Percentiles rank a stretch among this genome's conserved stretches.
These are phyloP conservation scores for Lasiodiplodia sp. DNA, from an alignment of 2,329 filamentous ascomycete genomes.

Conservation along the genomic window DNA sequence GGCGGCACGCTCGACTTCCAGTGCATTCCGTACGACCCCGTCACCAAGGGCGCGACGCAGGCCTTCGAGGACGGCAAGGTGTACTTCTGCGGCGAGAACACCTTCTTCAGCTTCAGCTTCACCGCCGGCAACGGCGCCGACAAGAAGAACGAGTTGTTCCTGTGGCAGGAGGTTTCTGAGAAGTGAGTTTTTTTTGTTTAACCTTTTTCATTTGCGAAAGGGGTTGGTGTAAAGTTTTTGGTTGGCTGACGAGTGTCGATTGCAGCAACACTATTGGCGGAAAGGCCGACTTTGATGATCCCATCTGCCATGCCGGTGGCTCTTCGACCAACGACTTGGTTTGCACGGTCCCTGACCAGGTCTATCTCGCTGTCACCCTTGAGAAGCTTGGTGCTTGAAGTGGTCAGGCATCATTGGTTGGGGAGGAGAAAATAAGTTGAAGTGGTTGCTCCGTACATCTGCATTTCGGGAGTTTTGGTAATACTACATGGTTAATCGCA, in stretches of 20 bases:
- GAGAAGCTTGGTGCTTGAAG: conserved; percentile 11
- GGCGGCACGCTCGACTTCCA: conserved; percentile 19
- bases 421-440: too few relatives aligned
- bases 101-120: not conserved
- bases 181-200: not conserved
- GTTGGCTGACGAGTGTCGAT: too few relatives aligned
- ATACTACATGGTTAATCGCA: too few relatives aligned
- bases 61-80: conserved; percentile 13
- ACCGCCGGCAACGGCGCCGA: too few relatives aligned
- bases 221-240: too few relatives aligned
- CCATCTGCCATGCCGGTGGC: conserved; percentile 4
- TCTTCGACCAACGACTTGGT: not conserved
- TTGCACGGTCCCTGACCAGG: conserved; percentile 2
- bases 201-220: too few relatives aligned
- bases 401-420: too few relatives aligned
- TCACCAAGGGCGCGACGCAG: not conserved
- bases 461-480: too few relatives aligned
- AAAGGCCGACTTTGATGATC: not conserved
- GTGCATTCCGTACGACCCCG: conserved; percentile 17
- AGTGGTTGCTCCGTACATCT: too few relatives aligned
- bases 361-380: conserved; percentile 1
- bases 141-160: too few relatives aligned
- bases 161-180: not conserved
- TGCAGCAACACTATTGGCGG: conserved; percentile 4
- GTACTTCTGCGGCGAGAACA: conserved; percentile 19